A percentile compares a stretch with the other conserved stretches of the same genome.
phyloP scores from a whole-genome alignment of 139 green algal species.

The Diplosphaera chodatii region DNA sequence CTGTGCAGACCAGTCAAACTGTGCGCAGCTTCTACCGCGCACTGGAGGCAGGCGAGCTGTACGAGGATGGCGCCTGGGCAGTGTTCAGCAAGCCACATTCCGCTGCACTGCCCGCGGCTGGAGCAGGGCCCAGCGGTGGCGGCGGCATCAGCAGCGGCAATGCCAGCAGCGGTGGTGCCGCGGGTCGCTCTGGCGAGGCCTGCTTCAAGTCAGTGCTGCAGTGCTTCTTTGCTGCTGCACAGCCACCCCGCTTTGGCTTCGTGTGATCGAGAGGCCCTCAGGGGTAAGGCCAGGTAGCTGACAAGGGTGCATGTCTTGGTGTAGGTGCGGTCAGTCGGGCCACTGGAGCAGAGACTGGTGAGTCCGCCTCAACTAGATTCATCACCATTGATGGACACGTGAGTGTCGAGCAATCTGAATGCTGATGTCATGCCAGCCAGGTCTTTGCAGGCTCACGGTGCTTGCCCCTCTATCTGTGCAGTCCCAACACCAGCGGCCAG shows the following conservation, averaged over 20 bases:
- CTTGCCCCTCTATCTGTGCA: no score
- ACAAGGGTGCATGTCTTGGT: neutral
- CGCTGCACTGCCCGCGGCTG: neutral
- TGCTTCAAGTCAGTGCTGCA: constrained; percentile 17
- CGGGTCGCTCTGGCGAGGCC: no score
- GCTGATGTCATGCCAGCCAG: no score
- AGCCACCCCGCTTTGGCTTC: no score
- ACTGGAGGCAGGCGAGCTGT: constrained; percentile 20
- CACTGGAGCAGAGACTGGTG: constrained; percentile 5
- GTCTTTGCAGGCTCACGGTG: no score
- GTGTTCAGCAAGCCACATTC: constrained; percentile 6
- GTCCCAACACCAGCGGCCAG: neutral
- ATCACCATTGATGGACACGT: no score
- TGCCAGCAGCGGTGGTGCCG: no score
- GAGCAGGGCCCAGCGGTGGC: neutral
- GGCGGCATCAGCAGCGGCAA: neutral
- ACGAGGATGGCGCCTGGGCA: constrained; percentile 23
- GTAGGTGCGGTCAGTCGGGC: constrained; percentile 3
- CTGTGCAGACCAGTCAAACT: constrained; percentile 14
- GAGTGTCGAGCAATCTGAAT: no score
- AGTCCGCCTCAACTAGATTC: no score
- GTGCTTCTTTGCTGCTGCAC: no score
- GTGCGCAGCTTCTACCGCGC: constrained; percentile 25
- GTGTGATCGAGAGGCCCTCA: no score
- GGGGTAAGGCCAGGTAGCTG: no score